Evolutionary conservation across 257 asterid genomes (phyloP).

Genomic region (Salvia splendens): DNA sequence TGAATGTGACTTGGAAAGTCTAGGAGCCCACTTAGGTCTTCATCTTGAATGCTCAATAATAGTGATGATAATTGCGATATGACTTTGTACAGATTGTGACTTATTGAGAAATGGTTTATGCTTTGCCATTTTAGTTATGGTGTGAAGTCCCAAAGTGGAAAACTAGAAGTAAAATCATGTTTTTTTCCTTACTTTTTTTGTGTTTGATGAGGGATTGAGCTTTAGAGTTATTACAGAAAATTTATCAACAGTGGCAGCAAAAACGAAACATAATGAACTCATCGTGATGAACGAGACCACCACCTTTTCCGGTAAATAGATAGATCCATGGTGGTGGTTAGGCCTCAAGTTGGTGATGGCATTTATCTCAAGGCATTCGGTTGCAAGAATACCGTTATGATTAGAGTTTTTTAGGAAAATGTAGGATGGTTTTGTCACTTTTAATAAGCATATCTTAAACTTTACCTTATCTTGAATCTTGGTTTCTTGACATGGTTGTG

Average conservation of each 20-base stretch:
- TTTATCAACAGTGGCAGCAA: neutral
- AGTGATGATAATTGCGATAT: neutral
- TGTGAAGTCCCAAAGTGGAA: neutral
- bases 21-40: slow-evolving; percentile 12
- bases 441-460: neutral
- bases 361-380: neutral
- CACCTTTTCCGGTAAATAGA: too few relatives aligned
- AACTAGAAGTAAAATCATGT: neutral
- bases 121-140: neutral
- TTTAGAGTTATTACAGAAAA: neutral
- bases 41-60: neutral
- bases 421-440: neutral
- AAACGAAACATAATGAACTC: neutral
- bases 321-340: neutral
- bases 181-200: neutral
- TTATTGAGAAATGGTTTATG: neutral
- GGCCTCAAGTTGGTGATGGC: neutral
- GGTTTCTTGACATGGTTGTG: slow-evolving; percentile 8
- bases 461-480: neutral
- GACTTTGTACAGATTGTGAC: too few relatives aligned
- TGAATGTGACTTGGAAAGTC: neutral
- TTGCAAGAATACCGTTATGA: neutral
- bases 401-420: neutral
- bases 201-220: neutral
- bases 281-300: neutral